Evolutionary conservation across 2,329 filamentous ascomycete genomes (phyloP).

Genomic region (Fusarium piperis): DNA sequence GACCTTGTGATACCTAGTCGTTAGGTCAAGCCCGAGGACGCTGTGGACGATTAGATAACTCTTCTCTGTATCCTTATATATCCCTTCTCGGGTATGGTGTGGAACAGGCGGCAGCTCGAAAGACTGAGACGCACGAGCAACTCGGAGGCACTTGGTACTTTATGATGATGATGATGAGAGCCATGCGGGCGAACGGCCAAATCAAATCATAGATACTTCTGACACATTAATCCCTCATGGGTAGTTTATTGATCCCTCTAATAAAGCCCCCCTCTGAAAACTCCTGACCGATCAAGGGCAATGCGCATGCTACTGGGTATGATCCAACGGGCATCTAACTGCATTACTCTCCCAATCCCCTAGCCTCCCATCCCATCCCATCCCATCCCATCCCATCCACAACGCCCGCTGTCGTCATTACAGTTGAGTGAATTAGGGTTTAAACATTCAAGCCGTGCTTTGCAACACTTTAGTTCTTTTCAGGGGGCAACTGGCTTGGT

Average conservation of each 20-base stretch:
- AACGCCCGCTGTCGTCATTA: slow-evolving; percentile 20
- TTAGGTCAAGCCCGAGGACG: too few relatives aligned
- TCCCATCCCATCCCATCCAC: background rate
- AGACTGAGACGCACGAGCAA: background rate
- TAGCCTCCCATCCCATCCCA: background rate
- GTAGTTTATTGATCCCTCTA: background rate
- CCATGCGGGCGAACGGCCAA: background rate
- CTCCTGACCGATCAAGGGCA: background rate
- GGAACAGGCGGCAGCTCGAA: background rate
- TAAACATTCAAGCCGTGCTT: background rate
- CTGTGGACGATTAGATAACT: background rate
- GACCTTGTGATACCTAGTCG: too few relatives aligned
- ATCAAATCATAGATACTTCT: background rate
- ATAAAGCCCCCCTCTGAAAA: background rate
- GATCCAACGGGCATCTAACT: slow-evolving; percentile 13
- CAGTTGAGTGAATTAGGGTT: slow-evolving; percentile 18
- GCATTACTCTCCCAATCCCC: background rate
- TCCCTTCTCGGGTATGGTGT: background rate
- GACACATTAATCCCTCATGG: background rate
- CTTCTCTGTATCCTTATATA: background rate
- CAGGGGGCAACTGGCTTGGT: slow-evolving; percentile 59
- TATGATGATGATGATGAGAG: background rate
- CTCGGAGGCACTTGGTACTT: background rate
- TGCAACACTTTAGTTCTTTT: slow-evolving; percentile 47
- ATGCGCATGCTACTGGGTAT: slow-evolving; percentile 3